phyloP scores from a whole-genome alignment of 768 basidiomycete species.

The Pleurotus salmoneostramineus region DNA sequence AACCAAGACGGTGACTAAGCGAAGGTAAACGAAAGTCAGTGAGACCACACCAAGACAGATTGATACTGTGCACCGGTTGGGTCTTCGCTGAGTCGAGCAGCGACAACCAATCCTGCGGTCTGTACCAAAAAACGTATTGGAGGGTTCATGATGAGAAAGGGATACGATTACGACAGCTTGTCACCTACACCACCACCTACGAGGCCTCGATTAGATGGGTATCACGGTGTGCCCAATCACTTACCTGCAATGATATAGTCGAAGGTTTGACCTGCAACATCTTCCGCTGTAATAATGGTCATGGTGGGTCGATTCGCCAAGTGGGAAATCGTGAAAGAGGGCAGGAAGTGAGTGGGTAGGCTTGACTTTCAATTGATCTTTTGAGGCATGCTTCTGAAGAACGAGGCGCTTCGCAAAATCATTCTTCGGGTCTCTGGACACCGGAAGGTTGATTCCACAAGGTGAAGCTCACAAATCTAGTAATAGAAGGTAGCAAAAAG shows the following conservation, averaged over 20 bases:
- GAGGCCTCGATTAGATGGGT: background rate
- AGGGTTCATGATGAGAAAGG: too few species aligned
- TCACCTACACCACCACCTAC: slow-evolving; percentile 1
- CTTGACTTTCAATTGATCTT: too few species aligned
- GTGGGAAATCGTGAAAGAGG: too few species aligned
- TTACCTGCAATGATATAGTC: slow-evolving; percentile 1
- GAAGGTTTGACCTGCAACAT: background rate
- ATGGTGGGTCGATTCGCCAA: background rate
- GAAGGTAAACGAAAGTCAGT: too few species aligned
- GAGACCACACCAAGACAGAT: background rate
- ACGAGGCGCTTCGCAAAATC: too few species aligned
- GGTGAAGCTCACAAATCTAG: too few species aligned
- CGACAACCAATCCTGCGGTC: slow-evolving; percentile 14
- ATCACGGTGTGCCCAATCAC: background rate
- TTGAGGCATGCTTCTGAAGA: too few species aligned
- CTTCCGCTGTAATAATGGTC: background rate
- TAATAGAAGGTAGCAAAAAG: too few species aligned
- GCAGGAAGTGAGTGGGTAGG: too few species aligned
- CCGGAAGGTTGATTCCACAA: too few species aligned
- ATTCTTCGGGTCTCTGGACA: too few species aligned
- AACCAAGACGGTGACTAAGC: slow-evolving; percentile 10
- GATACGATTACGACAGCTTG: background rate
- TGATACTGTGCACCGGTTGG: background rate
- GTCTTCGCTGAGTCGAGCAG: slow-evolving; percentile 14
- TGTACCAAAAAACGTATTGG: background rate